These are phyloP conservation scores for Leishmania guyanensis DNA, from an alignment of 208 protist genomes.

Conservation along the genomic window DNA sequence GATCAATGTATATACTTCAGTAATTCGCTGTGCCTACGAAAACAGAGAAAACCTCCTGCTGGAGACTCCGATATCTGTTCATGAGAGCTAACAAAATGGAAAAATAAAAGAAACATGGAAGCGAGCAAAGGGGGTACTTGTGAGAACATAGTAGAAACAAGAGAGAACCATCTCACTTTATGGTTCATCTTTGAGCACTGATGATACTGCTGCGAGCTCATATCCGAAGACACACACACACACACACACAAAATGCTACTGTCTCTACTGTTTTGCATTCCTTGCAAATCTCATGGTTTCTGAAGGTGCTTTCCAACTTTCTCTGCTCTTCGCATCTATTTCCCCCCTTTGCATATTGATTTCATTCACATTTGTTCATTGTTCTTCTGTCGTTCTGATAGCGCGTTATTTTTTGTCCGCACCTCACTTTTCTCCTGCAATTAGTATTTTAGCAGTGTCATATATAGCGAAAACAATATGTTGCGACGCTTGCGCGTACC, in stretches of 20 bases:
- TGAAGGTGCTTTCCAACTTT: neutral
- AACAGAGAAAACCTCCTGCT: neutral
- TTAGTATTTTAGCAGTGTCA: neutral
- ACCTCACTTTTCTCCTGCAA: neutral
- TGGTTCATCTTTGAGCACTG: neutral
- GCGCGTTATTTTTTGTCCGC: neutral
- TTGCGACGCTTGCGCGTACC: conserved; percentile 11
- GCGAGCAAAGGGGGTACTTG: neutral
- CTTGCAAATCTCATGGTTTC: neutral
- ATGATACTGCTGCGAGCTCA: neutral
- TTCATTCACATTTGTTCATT: neutral
- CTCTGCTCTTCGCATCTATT: neutral
- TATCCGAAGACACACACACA: neutral
- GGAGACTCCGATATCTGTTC: neutral
- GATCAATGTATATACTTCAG: neutral
- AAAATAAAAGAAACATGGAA: neutral
- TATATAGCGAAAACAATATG: conserved; percentile 8
- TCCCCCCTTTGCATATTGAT: neutral
- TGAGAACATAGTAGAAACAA: neutral
- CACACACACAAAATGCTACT: neutral
- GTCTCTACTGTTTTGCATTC: neutral
- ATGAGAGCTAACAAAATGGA: neutral
- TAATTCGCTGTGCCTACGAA: neutral
- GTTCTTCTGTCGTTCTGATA: neutral
- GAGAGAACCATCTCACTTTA: neutral